Conservation (phyloP, 2,329 filamentous ascomycete species). For the Beauveria rudraprayagi region DNA sequence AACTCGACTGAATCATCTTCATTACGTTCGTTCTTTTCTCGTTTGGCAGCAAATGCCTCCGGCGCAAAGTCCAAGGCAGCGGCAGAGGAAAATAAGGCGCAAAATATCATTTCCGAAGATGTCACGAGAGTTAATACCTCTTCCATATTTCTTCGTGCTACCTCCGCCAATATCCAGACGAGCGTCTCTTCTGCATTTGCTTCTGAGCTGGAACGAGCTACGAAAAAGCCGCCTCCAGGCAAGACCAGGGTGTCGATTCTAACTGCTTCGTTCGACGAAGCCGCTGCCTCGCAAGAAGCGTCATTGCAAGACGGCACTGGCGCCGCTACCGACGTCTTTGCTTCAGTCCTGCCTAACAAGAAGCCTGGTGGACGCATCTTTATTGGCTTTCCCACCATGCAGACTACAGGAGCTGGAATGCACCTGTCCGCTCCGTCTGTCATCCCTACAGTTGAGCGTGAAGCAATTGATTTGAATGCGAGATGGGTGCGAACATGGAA, state of each 20-base stretch:
- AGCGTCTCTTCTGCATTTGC: conserved; percentile 66
- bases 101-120: conserved; percentile 60
- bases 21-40: conserved; percentile 71
- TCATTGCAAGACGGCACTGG: conserved; percentile 36
- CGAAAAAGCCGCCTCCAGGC: conserved; percentile 93
- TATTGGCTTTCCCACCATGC: conserved; percentile 94
- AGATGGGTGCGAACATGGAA: conserved; percentile 95
- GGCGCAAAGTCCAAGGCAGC: conserved; percentile 49
- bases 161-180: conserved; percentile 73
- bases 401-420: conserved; percentile 88
- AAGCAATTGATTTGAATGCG: conserved; percentile 94
- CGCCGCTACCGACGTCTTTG: conserved; percentile 70
- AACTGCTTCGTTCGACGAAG: conserved; percentile 84
- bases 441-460: conserved; percentile 93
- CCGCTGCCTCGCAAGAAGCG: conserved; percentile 52
- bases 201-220: conserved; percentile 84
- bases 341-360: conserved; percentile 81
- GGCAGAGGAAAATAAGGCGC: conserved; percentile 53
- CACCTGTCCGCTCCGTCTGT: conserved; percentile 94
- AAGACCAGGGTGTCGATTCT: conserved; percentile 77
- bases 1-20: conserved; percentile 47
- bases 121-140: conserved; percentile 63
- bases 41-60: conserved; percentile 53
- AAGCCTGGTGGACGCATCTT: conserved; percentile 79
- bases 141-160: conserved; percentile 82